phyloP scores from a whole-genome alignment of 176 grass and related monocot species.

The Pontederia crassipes region DNA sequence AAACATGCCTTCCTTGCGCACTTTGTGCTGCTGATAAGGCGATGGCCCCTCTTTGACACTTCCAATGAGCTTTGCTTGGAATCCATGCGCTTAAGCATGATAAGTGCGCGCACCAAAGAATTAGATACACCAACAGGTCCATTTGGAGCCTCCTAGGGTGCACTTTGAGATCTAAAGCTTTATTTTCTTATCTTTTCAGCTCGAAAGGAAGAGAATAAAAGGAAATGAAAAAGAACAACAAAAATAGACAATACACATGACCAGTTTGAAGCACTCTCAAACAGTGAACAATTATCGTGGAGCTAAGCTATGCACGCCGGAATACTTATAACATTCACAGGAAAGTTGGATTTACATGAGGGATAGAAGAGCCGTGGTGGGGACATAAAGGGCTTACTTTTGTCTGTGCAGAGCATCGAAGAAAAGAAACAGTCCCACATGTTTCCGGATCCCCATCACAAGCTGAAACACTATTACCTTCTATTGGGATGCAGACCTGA shows the following conservation, averaged over 20 bases:
- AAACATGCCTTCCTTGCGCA: conserved; percentile 26
- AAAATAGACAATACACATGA: too few relatives aligned
- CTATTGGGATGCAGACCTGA: not conserved
- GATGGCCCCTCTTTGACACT: not conserved
- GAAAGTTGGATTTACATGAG: not conserved
- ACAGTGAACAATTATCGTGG: too few relatives aligned
- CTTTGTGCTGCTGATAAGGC: conserved; percentile 7
- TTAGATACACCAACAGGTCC: too few relatives aligned
- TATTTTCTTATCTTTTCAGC: too few relatives aligned
- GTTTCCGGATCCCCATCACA: conserved; percentile 12
- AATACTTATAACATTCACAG: too few relatives aligned
- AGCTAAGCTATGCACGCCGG: too few relatives aligned
- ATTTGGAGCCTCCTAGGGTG: too few relatives aligned
- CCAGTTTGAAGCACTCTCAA: too few relatives aligned
- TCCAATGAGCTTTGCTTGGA: conserved; percentile 13
- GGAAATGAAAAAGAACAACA: too few relatives aligned
- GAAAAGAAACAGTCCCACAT: conserved; percentile 1
- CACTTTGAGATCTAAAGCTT: too few relatives aligned
- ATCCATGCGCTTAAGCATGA: not conserved
- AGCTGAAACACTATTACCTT: not conserved
- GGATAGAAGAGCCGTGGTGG: not conserved
- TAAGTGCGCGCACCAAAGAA: not conserved
- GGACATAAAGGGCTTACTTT: not conserved
- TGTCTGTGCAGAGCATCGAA: not conserved
- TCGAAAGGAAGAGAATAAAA: too few relatives aligned